These are phyloP conservation scores for Dalechampia spathulata DNA, from an alignment of 441 rosid genomes.

Conservation along the genomic window DNA sequence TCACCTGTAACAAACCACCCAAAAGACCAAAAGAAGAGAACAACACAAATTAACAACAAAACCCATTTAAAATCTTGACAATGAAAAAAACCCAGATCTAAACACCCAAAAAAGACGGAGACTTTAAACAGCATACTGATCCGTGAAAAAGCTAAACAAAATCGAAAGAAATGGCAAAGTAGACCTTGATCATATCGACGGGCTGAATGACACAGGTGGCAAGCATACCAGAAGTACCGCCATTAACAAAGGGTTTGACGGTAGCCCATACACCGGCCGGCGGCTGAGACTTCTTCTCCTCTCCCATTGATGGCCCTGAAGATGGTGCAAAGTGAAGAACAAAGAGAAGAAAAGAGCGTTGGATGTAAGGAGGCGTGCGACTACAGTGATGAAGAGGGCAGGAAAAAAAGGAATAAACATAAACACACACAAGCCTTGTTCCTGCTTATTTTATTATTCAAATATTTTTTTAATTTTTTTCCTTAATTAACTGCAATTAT, in stretches of 20 bases:
- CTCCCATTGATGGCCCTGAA: constrained; percentile 35
- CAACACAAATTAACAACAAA: neutral
- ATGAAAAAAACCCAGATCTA: constrained; percentile 38
- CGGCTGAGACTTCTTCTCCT: constrained; percentile 59
- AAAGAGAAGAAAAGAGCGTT: neutral
- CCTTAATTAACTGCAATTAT: no score
- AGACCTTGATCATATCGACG: constrained; percentile 93
- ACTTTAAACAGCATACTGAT: constrained; percentile 9
- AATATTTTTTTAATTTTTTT: no score
- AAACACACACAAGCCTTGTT: no score
- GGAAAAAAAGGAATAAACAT: no score
- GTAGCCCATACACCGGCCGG: constrained; percentile 64
- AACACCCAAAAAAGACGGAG: constrained; percentile 10
- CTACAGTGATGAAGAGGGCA: no score
- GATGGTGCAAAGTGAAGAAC: constrained; percentile 7
- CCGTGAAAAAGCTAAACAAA: neutral
- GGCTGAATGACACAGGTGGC: constrained; percentile 99
- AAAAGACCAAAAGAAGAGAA: constrained; percentile 8
- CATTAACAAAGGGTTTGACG: constrained; percentile 89
- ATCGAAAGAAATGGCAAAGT: neutral
- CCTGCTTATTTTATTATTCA: no score
- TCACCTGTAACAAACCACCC: constrained; percentile 50
- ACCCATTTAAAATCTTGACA: no score
- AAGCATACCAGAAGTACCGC: constrained; percentile 97
- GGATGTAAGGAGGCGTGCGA: constrained; percentile 7